Evolutionary conservation across 2,329 filamentous ascomycete species (phyloP).

Genomic region (Chaetomiaceae sp.): DNA sequence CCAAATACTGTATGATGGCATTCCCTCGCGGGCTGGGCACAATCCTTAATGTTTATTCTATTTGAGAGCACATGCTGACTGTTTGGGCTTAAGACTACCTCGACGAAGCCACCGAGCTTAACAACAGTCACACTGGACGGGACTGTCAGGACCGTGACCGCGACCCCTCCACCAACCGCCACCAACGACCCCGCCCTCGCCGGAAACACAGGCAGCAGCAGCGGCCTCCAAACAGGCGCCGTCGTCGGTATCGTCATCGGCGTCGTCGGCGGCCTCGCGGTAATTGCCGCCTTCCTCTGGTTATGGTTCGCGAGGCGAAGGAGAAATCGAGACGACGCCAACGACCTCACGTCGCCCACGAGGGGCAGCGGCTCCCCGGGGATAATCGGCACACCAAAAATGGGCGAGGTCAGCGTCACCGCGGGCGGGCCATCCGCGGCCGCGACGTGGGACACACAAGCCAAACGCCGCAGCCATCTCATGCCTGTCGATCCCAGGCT

Average conservation of each 20-base stretch:
- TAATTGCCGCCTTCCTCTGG: conserved; percentile 40
- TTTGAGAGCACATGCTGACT: background rate
- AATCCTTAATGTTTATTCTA: background rate
- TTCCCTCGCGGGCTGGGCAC: conserved; percentile 9
- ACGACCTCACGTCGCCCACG: conserved; percentile 43
- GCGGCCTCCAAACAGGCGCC: conserved; percentile 41
- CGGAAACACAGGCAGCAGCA: conserved; percentile 23
- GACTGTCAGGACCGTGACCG: conserved; percentile 51
- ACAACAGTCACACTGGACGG: conserved; percentile 54
- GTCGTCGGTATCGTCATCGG: conserved; percentile 52
- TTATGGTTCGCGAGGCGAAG: conserved; percentile 34
- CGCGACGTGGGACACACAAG: conserved; percentile 32
- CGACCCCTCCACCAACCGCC: conserved; percentile 39
- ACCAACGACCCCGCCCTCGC: conserved; percentile 2
- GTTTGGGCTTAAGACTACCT: conserved; percentile 1
- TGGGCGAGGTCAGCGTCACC: conserved; percentile 23
- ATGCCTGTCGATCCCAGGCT: conserved; percentile 60
- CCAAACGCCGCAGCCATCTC: conserved; percentile 46
- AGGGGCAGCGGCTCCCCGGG: conserved; percentile 49
- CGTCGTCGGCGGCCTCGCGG: conserved; percentile 41
- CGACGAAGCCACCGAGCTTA: conserved; percentile 36
- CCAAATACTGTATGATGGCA: conserved; percentile 38
- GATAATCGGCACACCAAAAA: conserved; percentile 40
- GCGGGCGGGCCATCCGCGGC: background rate
- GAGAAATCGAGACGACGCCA: conserved; percentile 40